Evolutionary conservation across 2,329 filamentous ascomycete genomes (phyloP).

Genomic region (Meredithiella fracta): DNA sequence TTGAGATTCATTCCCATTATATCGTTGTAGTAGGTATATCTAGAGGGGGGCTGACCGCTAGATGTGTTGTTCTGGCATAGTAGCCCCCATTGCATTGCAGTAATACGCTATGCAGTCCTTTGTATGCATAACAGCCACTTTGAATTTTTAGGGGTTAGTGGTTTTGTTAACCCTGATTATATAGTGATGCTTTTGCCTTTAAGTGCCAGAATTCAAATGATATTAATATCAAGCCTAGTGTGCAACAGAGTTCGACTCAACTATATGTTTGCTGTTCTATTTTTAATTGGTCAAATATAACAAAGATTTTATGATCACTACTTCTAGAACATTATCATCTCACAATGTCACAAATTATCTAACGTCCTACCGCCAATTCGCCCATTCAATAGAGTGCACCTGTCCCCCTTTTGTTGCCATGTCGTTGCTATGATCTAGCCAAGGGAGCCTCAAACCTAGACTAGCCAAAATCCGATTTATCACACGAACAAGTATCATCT

Average conservation of each 20-base stretch:
- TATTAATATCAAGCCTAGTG: too few species aligned
- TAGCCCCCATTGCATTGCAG: not conserved
- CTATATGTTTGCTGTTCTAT: too few species aligned
- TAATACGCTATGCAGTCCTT: not conserved
- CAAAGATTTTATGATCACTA: too few species aligned
- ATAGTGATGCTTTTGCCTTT: too few species aligned
- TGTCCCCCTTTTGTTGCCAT: conserved; percentile 4
- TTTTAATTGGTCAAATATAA: too few species aligned
- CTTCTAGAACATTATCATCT: not conserved
- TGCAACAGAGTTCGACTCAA: too few species aligned
- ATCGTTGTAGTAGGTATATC: not conserved
- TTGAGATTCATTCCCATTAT: too few species aligned
- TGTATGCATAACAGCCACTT: not conserved
- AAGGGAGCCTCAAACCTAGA: not conserved
- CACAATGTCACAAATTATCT: not conserved
- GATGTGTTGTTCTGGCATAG: not conserved
- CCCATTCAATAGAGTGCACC: not conserved
- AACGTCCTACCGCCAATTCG: not conserved
- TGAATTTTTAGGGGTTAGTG: not conserved
- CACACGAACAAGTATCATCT: conserved; percentile 1
- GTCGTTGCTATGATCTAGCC: conserved; percentile 5
- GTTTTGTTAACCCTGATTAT: not conserved
- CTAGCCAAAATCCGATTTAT: not conserved
- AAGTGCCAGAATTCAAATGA: too few species aligned
- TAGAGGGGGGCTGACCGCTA: not conserved